Conservation (phyloP, 176 grass and related monocot genomes). For the Hsuehochloa calcarea region DNA sequence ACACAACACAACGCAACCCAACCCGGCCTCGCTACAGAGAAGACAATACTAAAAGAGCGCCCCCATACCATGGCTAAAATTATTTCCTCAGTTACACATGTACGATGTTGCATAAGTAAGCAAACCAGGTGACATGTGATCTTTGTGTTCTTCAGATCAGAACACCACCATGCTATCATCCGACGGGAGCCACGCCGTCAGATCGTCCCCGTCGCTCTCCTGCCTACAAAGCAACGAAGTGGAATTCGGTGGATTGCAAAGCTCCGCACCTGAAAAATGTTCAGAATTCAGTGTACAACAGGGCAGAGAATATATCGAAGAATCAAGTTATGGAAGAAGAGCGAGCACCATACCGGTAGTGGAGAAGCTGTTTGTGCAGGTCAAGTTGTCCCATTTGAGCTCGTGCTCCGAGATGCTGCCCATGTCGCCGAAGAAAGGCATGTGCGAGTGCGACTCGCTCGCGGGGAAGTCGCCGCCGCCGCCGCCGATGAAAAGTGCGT, state of each 20-base stretch:
- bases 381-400: constrained; percentile 37
- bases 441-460: not conserved
- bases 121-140: not conserved
- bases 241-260: constrained; percentile 36
- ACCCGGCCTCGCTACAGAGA: constrained; percentile 28
- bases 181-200: constrained; percentile 32
- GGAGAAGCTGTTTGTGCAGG: not conserved
- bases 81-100: not conserved
- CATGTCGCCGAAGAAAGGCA: constrained; percentile 23
- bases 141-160: not conserved
- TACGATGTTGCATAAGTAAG: too few relatives aligned
- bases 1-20: not conserved
- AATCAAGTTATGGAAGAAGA: not conserved
- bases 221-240: constrained; percentile 70
- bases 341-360: not conserved
- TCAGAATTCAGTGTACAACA: not conserved
- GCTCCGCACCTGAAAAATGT: constrained; percentile 42
- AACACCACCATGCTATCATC: constrained; percentile 68
- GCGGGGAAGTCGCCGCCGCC: constrained; percentile 4
- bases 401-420: constrained; percentile 36
- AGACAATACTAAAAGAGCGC: constrained; percentile 25
- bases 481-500: constrained; percentile 35
- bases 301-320: not conserved
- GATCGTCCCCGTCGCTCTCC: constrained; percentile 77
- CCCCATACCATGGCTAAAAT: constrained; percentile 20